Conservation (phyloP, 2,329 filamentous ascomycete genomes). For the Claviceps sp. region DNA sequence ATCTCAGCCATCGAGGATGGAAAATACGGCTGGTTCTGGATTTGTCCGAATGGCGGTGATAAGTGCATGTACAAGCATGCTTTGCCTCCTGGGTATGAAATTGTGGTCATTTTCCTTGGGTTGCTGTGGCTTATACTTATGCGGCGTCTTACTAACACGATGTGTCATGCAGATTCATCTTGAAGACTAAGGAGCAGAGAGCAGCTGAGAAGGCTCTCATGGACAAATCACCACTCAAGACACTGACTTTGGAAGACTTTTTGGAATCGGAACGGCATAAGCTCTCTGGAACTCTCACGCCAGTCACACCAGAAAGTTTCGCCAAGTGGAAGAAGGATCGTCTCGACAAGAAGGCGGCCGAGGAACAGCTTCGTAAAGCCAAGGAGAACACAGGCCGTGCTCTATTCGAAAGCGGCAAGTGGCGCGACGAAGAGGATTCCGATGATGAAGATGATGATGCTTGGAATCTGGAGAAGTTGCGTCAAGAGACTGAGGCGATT, state of each 20-base stretch:
- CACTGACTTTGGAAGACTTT: conserved; percentile 93
- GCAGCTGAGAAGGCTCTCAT: conserved; percentile 89
- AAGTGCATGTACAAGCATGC: conserved; percentile 99
- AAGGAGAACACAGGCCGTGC: conserved; percentile 94
- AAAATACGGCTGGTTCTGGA: conserved; percentile 99
- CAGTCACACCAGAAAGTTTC: conserved; percentile 84
- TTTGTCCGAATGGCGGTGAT: conserved; percentile 89
- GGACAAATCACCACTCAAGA: conserved; percentile 91
- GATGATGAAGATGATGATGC: conserved; percentile 46
- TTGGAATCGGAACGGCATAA: conserved; percentile 93
- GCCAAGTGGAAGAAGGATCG: conserved; percentile 96
- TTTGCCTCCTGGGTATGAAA: conserved; percentile 76
- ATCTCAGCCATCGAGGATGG: conserved; percentile 94
- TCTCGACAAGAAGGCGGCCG: conserved; percentile 87
- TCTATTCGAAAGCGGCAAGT: conserved; percentile 93
- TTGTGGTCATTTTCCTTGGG: neutral
- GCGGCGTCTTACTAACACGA: conserved; percentile 12
- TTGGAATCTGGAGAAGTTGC: conserved; percentile 74
- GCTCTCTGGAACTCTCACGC: conserved; percentile 78
- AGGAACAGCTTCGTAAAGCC: conserved; percentile 76
- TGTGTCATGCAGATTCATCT: conserved; percentile 54
- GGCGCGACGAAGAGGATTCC: conserved; percentile 55
- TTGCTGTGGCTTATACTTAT: neutral
- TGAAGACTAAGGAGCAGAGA: conserved; percentile 96
- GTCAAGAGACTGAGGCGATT: conserved; percentile 71